Percentiles rank a stretch among this genome's conserved stretches.
phyloP scores from a whole-genome alignment of 2,329 filamentous ascomycete genomes.

The Claviceps purpurea region DNA sequence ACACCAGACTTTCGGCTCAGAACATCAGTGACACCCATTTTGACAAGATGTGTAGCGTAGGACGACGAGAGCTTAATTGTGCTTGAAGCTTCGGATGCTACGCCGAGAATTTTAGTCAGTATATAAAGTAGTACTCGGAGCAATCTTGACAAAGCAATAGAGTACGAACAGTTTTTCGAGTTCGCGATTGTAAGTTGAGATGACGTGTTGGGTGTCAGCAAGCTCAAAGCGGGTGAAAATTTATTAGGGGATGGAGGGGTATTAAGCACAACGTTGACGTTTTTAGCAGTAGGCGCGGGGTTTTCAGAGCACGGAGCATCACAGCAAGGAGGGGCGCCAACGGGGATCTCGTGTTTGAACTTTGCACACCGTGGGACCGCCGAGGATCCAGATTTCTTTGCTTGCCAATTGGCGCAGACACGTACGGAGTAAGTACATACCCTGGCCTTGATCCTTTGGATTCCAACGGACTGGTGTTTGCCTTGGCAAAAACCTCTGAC shows the following conservation, averaged over 20 bases:
- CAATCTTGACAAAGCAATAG: not conserved
- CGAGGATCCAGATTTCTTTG: conserved; percentile 1
- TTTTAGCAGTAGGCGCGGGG: conserved; percentile 1
- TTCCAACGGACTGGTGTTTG: not conserved
- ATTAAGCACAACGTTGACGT: not conserved
- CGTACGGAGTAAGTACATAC: too few species aligned
- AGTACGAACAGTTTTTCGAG: not conserved
- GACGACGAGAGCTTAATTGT: not conserved
- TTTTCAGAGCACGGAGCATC: not conserved
- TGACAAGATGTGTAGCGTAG: conserved; percentile 3
- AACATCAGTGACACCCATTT: conserved; percentile 26
- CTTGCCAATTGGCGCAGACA: conserved; percentile 3
- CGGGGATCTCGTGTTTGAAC: not conserved
- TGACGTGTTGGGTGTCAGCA: not conserved
- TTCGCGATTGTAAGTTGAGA: not conserved
- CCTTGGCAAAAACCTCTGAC: not conserved
- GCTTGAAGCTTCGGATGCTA: not conserved
- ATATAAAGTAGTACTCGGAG: not conserved
- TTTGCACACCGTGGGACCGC: not conserved
- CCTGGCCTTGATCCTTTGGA: conserved; percentile 1
- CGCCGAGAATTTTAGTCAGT: not conserved
- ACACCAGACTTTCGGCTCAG: conserved; percentile 39
- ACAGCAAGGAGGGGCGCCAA: not conserved
- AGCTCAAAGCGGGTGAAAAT: not conserved
- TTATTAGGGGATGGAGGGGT: not conserved